Conservation (phyloP, 169 alveolate genomes). For the Plasmodium berghei region DNA sequence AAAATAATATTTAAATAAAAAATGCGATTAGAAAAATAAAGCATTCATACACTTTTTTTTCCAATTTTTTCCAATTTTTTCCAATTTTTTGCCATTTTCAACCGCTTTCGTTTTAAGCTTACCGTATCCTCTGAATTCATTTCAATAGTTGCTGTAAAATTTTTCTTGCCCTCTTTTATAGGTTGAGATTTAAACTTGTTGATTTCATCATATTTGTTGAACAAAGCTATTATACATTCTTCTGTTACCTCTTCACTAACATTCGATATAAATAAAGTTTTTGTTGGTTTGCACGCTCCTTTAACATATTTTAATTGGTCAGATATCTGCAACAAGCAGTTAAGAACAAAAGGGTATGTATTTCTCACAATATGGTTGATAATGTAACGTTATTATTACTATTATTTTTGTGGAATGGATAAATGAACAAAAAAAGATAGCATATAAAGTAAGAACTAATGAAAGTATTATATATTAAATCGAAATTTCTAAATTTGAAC, state of each 20-base stretch:
- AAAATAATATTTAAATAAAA: not conserved
- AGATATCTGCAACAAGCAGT: constrained; percentile 32
- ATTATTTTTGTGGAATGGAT: no score
- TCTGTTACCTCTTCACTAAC: constrained; percentile 77
- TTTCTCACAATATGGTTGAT: not conserved
- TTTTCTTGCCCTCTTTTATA: constrained; percentile 54
- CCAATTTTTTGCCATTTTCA: not conserved
- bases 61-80: not conserved
- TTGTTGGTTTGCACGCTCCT: constrained; percentile 83
- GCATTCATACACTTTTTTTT: not conserved
- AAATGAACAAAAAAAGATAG: no score
- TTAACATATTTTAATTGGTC: constrained; percentile 80
- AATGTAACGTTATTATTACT: no score
- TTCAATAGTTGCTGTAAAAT: constrained; percentile 38
- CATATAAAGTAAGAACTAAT: not conserved
- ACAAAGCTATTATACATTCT: constrained; percentile 71
- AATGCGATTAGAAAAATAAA: not conserved
- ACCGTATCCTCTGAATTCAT: constrained; percentile 60
- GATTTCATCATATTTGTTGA: constrained; percentile 77
- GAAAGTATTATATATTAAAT: not conserved
- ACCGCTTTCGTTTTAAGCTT: not conserved
- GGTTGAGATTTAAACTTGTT: constrained; percentile 55
- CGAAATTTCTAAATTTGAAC: not conserved
- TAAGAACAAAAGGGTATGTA: not conserved
- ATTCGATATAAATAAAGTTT: constrained; percentile 81